Conservation (phyloP, 331 rosid genomes). For the Phaseolus coccineus region DNA sequence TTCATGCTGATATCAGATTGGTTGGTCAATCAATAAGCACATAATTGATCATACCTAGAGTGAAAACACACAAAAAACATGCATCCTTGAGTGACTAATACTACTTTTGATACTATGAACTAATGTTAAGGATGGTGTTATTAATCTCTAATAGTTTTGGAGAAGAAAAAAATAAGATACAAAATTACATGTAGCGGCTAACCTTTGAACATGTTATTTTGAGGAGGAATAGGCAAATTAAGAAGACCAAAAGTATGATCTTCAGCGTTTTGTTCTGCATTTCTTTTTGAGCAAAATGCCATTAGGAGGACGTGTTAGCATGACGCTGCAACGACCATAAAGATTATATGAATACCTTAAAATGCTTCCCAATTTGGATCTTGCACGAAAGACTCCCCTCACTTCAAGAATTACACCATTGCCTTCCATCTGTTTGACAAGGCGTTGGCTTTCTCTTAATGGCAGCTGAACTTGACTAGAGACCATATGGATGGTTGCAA, state of each 20-base stretch:
- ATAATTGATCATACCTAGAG: neutral
- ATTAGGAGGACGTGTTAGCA: conserved; percentile 76
- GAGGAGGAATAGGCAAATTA: conserved; percentile 38
- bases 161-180: conserved; percentile 35
- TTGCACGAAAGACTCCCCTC: conserved; percentile 70
- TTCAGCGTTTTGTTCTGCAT: conserved; percentile 73
- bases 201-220: conserved; percentile 37
- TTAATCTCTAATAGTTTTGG: conserved; percentile 17
- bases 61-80: conserved; percentile 5
- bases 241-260: conserved; percentile 32
- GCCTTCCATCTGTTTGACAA: conserved; percentile 67
- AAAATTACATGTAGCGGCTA: conserved; percentile 19
- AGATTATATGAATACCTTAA: conserved; percentile 75
- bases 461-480: conserved; percentile 81
- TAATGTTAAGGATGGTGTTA: conserved; percentile 3
- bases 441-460: conserved; percentile 54
- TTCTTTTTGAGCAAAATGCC: conserved; percentile 65
- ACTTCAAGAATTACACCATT: conserved; percentile 65
- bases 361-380: conserved; percentile 76
- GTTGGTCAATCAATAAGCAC: neutral
- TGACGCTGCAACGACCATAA: conserved; percentile 62
- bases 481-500: conserved; percentile 68
- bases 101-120: neutral
- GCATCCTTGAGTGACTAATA: neutral
- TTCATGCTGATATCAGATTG: neutral